These are phyloP conservation scores for Hymenoscyphus occultus DNA, from an alignment of 2,329 filamentous ascomycete genomes.

Conservation along the genomic window DNA sequence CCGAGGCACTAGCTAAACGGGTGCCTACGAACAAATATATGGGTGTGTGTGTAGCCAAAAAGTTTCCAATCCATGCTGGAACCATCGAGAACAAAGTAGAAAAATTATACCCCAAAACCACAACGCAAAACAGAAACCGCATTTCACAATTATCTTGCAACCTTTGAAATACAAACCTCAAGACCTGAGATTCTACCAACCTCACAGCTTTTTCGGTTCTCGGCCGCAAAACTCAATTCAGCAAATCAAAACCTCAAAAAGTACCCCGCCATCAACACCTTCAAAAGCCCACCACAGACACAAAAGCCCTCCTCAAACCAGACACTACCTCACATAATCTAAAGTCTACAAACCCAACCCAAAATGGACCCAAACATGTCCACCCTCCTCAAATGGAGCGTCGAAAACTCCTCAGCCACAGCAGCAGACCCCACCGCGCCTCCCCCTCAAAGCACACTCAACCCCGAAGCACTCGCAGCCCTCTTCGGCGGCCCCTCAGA, in stretches of 20 bases:
- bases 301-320: not conserved
- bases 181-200: not conserved
- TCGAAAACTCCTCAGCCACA: conserved; percentile 55
- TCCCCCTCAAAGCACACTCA: conserved; percentile 46
- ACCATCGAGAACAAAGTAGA: conserved; percentile 27
- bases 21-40: not conserved
- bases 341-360: not conserved
- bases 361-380: conserved; percentile 35
- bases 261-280: conserved; percentile 22
- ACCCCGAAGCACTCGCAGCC: conserved; percentile 67
- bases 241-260: not conserved
- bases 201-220: not conserved
- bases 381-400: conserved; percentile 40
- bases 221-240: not conserved
- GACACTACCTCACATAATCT: not conserved
- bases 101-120: conserved; percentile 5
- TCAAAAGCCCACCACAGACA: not conserved
- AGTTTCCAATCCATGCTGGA: conserved; percentile 24
- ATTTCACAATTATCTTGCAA: not conserved
- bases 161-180: not conserved
- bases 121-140: conserved; percentile 2
- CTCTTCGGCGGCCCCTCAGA: conserved; percentile 84
- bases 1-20: too few relatives aligned
- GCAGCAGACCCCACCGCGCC: conserved; percentile 29
- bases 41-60: conserved; percentile 7